Conservation (phyloP, 2,329 filamentous ascomycete species). For the Coleophoma crateriformis region DNA sequence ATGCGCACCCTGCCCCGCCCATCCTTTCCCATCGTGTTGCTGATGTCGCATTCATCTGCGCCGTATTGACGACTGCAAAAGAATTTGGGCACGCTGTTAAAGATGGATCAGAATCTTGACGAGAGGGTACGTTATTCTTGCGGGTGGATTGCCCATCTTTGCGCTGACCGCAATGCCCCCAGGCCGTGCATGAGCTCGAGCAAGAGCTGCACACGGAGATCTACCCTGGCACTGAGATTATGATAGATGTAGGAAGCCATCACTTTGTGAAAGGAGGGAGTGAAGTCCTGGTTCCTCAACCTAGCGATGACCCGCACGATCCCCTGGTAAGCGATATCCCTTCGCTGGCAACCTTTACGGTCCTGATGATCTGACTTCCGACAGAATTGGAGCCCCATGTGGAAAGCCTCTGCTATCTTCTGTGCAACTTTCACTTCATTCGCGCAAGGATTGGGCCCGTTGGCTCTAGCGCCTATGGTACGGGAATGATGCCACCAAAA, state of each 20-base stretch:
- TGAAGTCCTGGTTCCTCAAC: conserved; percentile 42
- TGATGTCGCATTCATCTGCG: no score
- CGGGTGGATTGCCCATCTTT: neutral
- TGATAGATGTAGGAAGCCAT: conserved; percentile 49
- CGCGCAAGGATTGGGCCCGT: conserved; percentile 33
- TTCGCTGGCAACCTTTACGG: neutral
- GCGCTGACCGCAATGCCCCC: neutral
- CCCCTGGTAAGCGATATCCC: conserved; percentile 27
- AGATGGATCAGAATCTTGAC: conserved; percentile 21
- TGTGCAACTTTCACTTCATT: conserved; percentile 34
- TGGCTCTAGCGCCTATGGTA: conserved; percentile 27
- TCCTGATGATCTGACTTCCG: neutral
- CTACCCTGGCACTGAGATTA: conserved; percentile 30
- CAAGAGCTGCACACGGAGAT: conserved; percentile 24
- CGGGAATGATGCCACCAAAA: neutral
- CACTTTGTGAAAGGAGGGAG: conserved; percentile 55
- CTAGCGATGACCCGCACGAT: conserved; percentile 40
- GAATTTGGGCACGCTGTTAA: no score
- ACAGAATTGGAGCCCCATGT: conserved; percentile 38
- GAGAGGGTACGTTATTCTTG: conserved; percentile 7
- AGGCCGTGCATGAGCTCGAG: conserved; percentile 21
- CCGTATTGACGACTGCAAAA: no score
- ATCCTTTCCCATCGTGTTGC: no score
- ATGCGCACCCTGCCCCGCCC: no score
- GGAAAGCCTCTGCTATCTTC: conserved; percentile 33